Conservation (phyloP, 2,329 filamentous ascomycete species). For the Pyrenophora teres region DNA sequence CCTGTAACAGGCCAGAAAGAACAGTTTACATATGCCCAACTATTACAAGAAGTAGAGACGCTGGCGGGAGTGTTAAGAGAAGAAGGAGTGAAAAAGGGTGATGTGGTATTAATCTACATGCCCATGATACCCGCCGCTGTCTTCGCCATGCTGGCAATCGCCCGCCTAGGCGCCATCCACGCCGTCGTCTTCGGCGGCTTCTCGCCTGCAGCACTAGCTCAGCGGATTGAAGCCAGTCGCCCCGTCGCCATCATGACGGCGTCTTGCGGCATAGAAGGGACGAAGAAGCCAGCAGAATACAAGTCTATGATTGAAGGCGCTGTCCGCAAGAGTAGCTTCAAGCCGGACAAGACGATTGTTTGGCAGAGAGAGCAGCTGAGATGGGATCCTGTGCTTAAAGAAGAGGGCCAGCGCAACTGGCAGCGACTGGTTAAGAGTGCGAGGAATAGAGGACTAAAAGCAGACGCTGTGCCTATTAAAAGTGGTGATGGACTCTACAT, state of each 20-base stretch:
- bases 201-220: slow-evolving; percentile 77
- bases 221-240: slow-evolving; percentile 82
- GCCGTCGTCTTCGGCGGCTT: slow-evolving; percentile 95
- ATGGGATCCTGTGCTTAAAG: slow-evolving; percentile 72
- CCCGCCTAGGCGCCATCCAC: slow-evolving; percentile 83
- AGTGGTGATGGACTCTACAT: slow-evolving; percentile 84
- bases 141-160: slow-evolving; percentile 82
- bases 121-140: slow-evolving; percentile 91
- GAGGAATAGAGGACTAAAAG: slow-evolving; percentile 67
- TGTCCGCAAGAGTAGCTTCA: slow-evolving; percentile 67
- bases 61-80: slow-evolving; percentile 81
- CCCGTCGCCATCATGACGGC: slow-evolving; percentile 82
- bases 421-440: slow-evolving; percentile 75
- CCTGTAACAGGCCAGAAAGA: slow-evolving; percentile 77
- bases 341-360: slow-evolving; percentile 73
- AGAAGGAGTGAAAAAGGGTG: slow-evolving; percentile 79
- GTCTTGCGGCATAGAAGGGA: slow-evolving; percentile 88
- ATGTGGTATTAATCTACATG: slow-evolving; percentile 94
- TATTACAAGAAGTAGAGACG: slow-evolving; percentile 79
- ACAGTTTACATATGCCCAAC: slow-evolving; percentile 72
- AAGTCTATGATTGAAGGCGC: slow-evolving; percentile 74
- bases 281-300: slow-evolving; percentile 79
- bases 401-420: slow-evolving; percentile 78
- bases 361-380: slow-evolving; percentile 81
- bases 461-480: slow-evolving; percentile 75